These are phyloP conservation scores for Pezicula neosporulosa DNA, from an alignment of 2,329 filamentous ascomycete genomes.

Conservation along the genomic window DNA sequence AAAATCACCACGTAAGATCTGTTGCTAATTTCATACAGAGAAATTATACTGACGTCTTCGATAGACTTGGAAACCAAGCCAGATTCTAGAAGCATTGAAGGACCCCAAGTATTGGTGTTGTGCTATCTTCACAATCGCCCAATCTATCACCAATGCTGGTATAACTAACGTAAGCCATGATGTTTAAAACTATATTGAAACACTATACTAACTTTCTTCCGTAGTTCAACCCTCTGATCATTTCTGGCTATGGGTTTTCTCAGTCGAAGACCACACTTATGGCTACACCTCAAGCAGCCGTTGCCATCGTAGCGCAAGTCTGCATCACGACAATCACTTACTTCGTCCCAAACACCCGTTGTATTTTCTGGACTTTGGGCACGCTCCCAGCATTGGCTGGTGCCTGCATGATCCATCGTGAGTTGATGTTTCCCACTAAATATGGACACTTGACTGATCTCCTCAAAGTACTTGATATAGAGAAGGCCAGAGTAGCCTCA, in stretches of 20 bases:
- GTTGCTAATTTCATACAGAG: no score
- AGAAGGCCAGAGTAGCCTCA: constrained; percentile 44
- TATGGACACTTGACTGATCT: neutral
- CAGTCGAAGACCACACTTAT: constrained; percentile 30
- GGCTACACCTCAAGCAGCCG: constrained; percentile 58
- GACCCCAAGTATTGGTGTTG: constrained; percentile 28
- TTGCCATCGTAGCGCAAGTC: constrained; percentile 1
- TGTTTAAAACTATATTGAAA: neutral
- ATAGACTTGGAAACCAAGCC: constrained; percentile 27
- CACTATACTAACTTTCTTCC: neutral
- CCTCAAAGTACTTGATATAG: constrained; percentile 15
- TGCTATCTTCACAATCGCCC: constrained; percentile 17
- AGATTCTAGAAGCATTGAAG: constrained; percentile 31
- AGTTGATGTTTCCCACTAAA: constrained; percentile 18
- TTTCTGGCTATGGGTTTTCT: constrained; percentile 30
- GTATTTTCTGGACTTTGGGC: constrained; percentile 1
- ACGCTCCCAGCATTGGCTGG: constrained; percentile 52
- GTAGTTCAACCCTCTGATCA: constrained; percentile 31
- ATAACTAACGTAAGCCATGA: constrained; percentile 30
- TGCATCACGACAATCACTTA: neutral
- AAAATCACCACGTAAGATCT: constrained; percentile 13
- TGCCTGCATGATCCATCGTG: constrained; percentile 54
- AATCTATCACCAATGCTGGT: constrained; percentile 32
- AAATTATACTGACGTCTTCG: neutral
- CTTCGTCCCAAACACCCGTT: constrained; percentile 2